Conservation (phyloP, 306 rosid genomes). For the Acacia confusa region DNA sequence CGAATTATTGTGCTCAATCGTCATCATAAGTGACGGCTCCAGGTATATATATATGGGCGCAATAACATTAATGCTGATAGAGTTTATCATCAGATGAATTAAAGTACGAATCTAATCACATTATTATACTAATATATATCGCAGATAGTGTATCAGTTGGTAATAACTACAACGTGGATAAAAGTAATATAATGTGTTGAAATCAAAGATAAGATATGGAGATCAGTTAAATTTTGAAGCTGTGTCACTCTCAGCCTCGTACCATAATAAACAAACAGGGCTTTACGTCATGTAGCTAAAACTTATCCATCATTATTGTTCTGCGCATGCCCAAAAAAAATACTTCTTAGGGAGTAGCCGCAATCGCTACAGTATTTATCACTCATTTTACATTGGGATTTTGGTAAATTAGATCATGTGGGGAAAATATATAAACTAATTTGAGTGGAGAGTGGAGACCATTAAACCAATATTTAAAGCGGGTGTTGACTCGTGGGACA, state of each 20-base stretch:
- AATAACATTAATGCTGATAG: neutral
- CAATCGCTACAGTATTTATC: slow-evolving; percentile 25
- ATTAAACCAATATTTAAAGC: neutral
- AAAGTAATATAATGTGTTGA: neutral
- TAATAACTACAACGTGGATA: neutral
- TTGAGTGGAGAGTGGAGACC: neutral
- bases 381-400: slow-evolving; percentile 17
- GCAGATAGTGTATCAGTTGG: neutral
- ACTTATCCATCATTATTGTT: neutral
- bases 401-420: neutral
- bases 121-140: neutral
- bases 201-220: neutral
- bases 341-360: neutral
- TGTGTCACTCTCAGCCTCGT: neutral
- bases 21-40: no score
- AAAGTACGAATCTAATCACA: neutral
- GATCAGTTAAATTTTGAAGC: neutral
- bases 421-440: neutral
- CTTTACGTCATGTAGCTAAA: neutral
- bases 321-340: neutral
- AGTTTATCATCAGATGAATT: neutral
- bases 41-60: no score
- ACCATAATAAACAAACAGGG: neutral
- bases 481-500: neutral
- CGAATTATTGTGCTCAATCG: no score